A percentile compares a stretch with the other conserved stretches of the same genome.
Evolutionary conservation across 176 grass and related monocot genomes (phyloP).

Genomic region (Raddia distichophylla): DNA sequence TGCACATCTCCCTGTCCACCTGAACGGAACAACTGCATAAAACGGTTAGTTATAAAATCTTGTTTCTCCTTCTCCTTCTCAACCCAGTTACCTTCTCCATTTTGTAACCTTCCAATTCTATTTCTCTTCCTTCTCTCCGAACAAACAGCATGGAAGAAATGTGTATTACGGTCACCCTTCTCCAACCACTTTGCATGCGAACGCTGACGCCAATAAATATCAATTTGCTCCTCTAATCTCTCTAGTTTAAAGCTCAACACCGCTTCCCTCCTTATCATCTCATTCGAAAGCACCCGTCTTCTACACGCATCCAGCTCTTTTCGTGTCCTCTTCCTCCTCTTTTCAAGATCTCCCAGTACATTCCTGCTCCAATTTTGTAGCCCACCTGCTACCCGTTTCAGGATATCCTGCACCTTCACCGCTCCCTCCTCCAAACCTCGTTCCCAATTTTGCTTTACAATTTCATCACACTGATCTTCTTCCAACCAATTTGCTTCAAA

Average conservation of each 20-base stretch:
- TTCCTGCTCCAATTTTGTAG: too few relatives aligned
- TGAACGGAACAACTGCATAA: neutral
- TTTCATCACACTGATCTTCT: too few relatives aligned
- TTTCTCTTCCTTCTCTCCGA: neutral
- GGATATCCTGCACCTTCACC: too few relatives aligned
- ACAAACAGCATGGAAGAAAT: neutral
- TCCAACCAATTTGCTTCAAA: too few relatives aligned
- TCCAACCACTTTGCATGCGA: neutral
- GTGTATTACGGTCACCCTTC: neutral
- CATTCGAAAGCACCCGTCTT: too few relatives aligned
- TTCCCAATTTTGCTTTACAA: too few relatives aligned
- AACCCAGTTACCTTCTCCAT: neutral
- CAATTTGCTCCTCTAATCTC: neutral
- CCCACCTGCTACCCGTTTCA: too few relatives aligned
- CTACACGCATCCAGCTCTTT: neutral
- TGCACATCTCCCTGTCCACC: too few relatives aligned
- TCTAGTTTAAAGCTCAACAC: neutral
- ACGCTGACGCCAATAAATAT: neutral
- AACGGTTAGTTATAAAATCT: too few relatives aligned
- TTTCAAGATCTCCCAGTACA: neutral
- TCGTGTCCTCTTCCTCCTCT: neutral
- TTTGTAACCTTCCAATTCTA: neutral
- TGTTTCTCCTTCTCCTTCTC: neutral
- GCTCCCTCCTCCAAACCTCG: too few relatives aligned
- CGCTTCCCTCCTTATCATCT: rapidly evolving